Conservation (phyloP, 2,329 filamentous ascomycete species). For the Anisogramma anomala region DNA sequence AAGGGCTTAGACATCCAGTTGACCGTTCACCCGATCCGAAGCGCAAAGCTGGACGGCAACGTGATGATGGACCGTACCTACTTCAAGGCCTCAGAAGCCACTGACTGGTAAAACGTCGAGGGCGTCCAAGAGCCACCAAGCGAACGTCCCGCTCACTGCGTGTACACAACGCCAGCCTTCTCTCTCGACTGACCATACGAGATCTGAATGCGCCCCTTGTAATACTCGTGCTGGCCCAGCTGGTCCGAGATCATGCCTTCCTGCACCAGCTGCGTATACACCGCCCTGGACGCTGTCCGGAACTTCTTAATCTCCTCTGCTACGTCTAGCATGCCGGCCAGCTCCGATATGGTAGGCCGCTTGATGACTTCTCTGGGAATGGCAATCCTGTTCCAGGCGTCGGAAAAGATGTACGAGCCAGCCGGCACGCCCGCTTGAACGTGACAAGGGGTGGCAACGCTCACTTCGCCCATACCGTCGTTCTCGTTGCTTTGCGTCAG, state of each 20-base stretch:
- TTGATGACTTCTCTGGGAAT: constrained; percentile 22
- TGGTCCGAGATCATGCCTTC: constrained; percentile 10
- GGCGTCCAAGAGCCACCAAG: neutral
- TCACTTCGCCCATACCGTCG: constrained; percentile 21
- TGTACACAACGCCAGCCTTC: neutral
- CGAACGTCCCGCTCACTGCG: no score
- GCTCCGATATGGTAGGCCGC: constrained; percentile 21
- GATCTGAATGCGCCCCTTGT: constrained; percentile 29
- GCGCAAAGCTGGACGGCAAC: no score
- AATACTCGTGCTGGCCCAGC: constrained; percentile 24
- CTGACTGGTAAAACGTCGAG: no score
- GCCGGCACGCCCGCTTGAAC: constrained; percentile 37
- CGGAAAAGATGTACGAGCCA: constrained; percentile 34
- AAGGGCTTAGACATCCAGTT: no score
- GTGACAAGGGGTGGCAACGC: constrained; percentile 38
- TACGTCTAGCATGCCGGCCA: constrained; percentile 33
- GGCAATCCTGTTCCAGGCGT: constrained; percentile 41
- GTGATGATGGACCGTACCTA: no score
- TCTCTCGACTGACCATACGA: constrained; percentile 1
- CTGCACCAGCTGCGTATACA: constrained; percentile 16
- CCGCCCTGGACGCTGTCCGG: constrained; percentile 24
- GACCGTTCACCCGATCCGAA: no score
- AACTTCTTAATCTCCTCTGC: constrained; percentile 30
- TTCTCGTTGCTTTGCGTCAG: constrained; percentile 27
- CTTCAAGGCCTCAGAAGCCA: no score